phyloP scores from a whole-genome alignment of 1,139 yeast species.

The Kluyveromyces sp. region DNA sequence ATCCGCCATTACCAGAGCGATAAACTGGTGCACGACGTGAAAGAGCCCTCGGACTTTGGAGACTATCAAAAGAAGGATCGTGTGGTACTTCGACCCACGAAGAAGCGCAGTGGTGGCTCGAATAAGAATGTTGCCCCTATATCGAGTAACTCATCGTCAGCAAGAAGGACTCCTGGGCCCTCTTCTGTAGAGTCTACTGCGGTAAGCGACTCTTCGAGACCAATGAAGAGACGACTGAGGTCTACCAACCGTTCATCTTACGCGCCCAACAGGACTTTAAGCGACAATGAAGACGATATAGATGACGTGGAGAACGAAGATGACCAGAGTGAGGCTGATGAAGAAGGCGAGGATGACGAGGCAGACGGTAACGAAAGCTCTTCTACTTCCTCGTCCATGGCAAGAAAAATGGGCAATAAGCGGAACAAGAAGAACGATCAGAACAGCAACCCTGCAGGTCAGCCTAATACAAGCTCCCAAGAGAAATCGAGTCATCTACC shows the following conservation, averaged over 20 bases:
- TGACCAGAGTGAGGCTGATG: conserved; percentile 21
- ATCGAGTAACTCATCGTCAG: neutral
- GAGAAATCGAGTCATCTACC: neutral
- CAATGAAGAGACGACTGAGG: conserved; percentile 4
- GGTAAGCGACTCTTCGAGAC: neutral
- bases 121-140: conserved; percentile 7
- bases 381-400: neutral
- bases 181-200: conserved; percentile 1
- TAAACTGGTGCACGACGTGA: conserved; percentile 45
- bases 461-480: neutral
- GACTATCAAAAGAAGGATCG: conserved; percentile 24
- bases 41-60: conserved; percentile 56
- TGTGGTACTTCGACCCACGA: conserved; percentile 26
- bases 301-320: conserved; percentile 25
- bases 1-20: conserved; percentile 45
- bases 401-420: conserved; percentile 4
- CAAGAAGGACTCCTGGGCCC: neutral
- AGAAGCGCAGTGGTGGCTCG: conserved; percentile 22
- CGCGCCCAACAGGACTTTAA: neutral
- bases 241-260: neutral
- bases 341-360: conserved; percentile 23
- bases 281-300: conserved; percentile 5
- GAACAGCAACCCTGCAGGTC: neutral
- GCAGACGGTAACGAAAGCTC: conserved; percentile 1
- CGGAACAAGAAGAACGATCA: conserved; percentile 5